Percentiles rank a stretch among this genome's conserved stretches.
These are phyloP conservation scores for Diaporthe vaccinii DNA, from an alignment of 2,329 filamentous ascomycete genomes.

Conservation along the genomic window DNA sequence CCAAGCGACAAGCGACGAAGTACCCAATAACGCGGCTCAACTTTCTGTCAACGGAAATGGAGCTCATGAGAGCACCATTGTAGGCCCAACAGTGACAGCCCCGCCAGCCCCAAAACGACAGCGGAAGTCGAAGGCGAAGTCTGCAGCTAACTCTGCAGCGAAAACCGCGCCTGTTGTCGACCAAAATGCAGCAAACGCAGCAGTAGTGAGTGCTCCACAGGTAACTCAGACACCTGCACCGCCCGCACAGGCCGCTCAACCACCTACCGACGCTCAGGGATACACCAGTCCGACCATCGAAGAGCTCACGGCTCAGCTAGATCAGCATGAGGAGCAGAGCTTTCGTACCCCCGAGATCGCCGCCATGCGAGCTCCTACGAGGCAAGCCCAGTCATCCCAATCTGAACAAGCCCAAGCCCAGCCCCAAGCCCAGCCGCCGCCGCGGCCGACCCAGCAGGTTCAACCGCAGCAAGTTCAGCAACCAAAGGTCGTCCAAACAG, in stretches of 20 bases:
- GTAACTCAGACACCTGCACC: conserved; percentile 26
- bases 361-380: conserved; percentile 22
- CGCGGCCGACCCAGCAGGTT: conserved; percentile 38
- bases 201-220: conserved; percentile 22
- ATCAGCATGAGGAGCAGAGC: conserved; percentile 35
- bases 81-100: conserved; percentile 43
- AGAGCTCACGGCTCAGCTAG: conserved; percentile 40
- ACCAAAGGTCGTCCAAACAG: neutral
- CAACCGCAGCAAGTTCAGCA: conserved; percentile 38
- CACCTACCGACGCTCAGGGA: conserved; percentile 30
- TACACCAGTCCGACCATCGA: conserved; percentile 41
- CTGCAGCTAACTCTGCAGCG: conserved; percentile 42
- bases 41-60: conserved; percentile 18
- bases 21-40: conserved; percentile 10
- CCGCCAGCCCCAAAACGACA: conserved; percentile 54
- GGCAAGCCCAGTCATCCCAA: conserved; percentile 27
- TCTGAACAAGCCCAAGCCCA: conserved; percentile 20
- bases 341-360: conserved; percentile 27
- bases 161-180: conserved; percentile 34
- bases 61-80: conserved; percentile 12
- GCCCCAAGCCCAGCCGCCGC: conserved; percentile 28
- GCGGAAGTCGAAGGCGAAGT: conserved; percentile 50
- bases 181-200: conserved; percentile 21
- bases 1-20: neutral
- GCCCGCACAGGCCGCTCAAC: conserved; percentile 26